Base-by-base conservation (phyloP, 257 asterid genomes). In the Salvia hispanica region DNA sequence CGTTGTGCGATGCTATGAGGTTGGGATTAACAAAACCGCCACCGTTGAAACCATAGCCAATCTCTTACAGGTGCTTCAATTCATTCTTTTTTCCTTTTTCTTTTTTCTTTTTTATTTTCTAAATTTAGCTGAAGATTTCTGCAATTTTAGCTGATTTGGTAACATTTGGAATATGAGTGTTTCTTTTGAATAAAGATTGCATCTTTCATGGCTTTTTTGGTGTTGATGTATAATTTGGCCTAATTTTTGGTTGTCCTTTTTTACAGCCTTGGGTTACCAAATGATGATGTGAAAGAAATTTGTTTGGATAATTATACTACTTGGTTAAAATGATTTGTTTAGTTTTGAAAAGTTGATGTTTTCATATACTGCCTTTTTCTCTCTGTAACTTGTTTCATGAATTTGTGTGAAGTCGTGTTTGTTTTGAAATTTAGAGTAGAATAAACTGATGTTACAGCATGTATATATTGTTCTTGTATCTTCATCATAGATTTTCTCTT, bases 31-130 rank as follows among this genome's bases (percentile, higher is more conserved):
- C 81, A 91, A 86, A 68, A 91, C 97, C 48, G 96, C 92, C 47
- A 94, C 99, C 10, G 94, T 94, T 73, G 97, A 94, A 72, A 85
- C 95, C 69, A 87, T 94, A 9, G 99, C 99, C 14, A 94, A 94
- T 88, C 92, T 90, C 50, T 68, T 94, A 88, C 97, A 94, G 99
- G 99, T 88, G 51, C 28, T 25, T 69, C 37, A n/a, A 25, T 63
- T 43, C 4, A 25, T 43, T 36, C 3, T 12, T 16, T 10, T 14
- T 47, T 1, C 1, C 5, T 47, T 67, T 62, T 31, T 2, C 28
- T 28, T 39, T 13, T 21, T 16, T 3, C n/a, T n/a, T n/a, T n/a
- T n/a, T n/a, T n/a, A n/a, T n/a, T n/a, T n/a, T n/a, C n/a, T n/a
- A n/a, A n/a, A n/a, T 12, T 58, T 58, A 4, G 13, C 62, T 55